phyloP scores from a whole-genome alignment of 2,329 filamentous ascomycete species.

The Cordyceps farinosa region DNA sequence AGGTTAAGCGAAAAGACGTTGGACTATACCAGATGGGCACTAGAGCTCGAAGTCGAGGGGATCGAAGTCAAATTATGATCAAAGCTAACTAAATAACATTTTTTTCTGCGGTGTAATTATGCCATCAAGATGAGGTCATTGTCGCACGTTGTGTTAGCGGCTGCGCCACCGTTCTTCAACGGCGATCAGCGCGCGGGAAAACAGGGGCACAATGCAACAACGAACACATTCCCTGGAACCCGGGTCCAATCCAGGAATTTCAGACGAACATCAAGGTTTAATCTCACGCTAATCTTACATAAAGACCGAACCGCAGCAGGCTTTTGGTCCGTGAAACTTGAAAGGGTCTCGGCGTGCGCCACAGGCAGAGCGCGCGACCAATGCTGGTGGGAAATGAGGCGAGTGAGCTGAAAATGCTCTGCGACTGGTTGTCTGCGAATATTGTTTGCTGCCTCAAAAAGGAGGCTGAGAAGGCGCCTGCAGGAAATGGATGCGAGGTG shows the following conservation, averaged over 20 bases:
- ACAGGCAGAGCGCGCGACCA: not conserved
- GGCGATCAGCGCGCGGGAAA: slow-evolving; percentile 2
- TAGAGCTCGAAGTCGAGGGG: too few relatives aligned
- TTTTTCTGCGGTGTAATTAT: not conserved
- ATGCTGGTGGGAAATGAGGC: not conserved
- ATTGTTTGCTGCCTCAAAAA: too few relatives aligned
- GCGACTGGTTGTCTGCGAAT: not conserved
- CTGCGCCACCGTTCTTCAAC: not conserved
- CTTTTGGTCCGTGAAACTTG: not conserved
- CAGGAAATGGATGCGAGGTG: not conserved
- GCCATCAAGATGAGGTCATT: slow-evolving; percentile 18
- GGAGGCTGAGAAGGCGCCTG: not conserved
- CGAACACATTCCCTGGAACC: not conserved
- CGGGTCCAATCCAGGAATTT: not conserved
- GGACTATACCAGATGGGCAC: too few relatives aligned
- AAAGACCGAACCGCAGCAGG: not conserved
- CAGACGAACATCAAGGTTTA: not conserved
- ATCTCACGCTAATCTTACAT: not conserved
- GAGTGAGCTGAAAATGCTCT: not conserved
- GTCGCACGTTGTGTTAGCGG: not conserved
- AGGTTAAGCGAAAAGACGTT: too few relatives aligned
- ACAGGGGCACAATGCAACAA: not conserved
- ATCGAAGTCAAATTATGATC: not conserved
- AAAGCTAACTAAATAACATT: not conserved
- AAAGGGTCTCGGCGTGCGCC: not conserved